Evolutionary conservation across 306 rosid species (phyloP), one percentile per base, ranked within the genome.

Genomic region (Echinosophora koreensis): DNA sequence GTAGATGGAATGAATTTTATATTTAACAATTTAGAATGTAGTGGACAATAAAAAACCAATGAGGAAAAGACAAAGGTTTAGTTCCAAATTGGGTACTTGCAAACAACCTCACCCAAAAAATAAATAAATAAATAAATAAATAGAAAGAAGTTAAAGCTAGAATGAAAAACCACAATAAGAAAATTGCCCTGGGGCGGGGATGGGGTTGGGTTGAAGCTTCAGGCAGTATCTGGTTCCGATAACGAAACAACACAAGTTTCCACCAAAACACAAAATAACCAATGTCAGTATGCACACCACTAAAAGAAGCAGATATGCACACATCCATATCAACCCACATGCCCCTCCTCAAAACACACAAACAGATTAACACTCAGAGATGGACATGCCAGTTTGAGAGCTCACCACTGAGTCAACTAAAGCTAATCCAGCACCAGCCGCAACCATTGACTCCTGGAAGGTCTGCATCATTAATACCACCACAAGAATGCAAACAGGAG

Each of bases 321-420:
- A 77, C 66, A 72, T 84, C 80, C 69, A 51, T 38, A 71, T 51
- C 77, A 70, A 52, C 77, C 82, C 70, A 82, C 80, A 71, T 71
- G 74, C 82, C 84, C 80, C 80, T 56, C 79, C 84, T 84, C 69
- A 63, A 80, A 69, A 79, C 75, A 81, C 60, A 60, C 46, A 80
- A 56, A 79, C 71, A 74, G 69, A 83, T 71, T 69, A 83, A 79
- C 75, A 88, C 66, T 65, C 85, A 87, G 81, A 81, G 80, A 86
- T 82, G 64, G 85, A 81, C 80, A 77, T 80, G 88, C 79, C 70
- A 83, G 85, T 88, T 86, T 55, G 79, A 86, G 91, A 89, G 86
- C 78, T 92, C 89, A 94, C 98, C 98, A 92, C 97, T 73, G 97
- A 89, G 68, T 95, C 97, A 79, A 95, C 84, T 69, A 95, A 80